Conservation (phyloP, 2,329 filamentous ascomycete species). For the Claviceps spartinae region DNA sequence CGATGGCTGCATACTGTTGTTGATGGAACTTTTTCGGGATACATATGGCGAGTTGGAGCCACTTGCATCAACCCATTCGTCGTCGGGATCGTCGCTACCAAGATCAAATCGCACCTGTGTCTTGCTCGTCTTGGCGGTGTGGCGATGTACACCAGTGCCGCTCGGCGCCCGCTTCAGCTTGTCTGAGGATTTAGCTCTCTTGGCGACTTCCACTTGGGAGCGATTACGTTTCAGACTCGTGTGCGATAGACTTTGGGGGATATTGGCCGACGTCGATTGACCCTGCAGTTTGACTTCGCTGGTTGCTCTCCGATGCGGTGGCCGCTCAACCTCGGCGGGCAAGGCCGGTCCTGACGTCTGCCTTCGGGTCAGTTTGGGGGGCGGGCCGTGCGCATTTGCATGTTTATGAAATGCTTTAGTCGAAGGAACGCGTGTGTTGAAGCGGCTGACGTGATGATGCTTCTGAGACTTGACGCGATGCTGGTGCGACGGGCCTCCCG, state of each 20-base stretch:
- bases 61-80: constrained; percentile 57
- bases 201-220: constrained; percentile 42
- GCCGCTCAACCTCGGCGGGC: constrained; percentile 17
- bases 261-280: constrained; percentile 28
- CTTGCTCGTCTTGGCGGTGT: constrained; percentile 28
- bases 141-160: constrained; percentile 31
- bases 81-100: constrained; percentile 34
- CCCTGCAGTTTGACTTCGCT: constrained; percentile 38
- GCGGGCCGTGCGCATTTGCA: constrained; percentile 9
- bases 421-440: constrained; percentile 39
- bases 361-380: constrained; percentile 29
- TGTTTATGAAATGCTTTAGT: constrained; percentile 35
- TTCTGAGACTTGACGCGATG: constrained; percentile 20
- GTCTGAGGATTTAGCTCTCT: constrained; percentile 35
- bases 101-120: constrained; percentile 50
- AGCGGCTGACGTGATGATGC: constrained; percentile 25
- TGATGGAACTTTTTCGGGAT: constrained; percentile 32
- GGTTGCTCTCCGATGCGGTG: constrained; percentile 32
- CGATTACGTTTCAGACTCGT: constrained; percentile 46
- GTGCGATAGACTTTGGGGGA: constrained; percentile 42
- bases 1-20: constrained; percentile 35
- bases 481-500: constrained; percentile 13
- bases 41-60: constrained; percentile 46
- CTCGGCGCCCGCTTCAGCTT: constrained; percentile 40
- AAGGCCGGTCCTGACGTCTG: constrained; percentile 31